These are phyloP conservation scores for Picochlorum sp. DNA, from an alignment of 139 green algal genomes.

Conservation along the genomic window DNA sequence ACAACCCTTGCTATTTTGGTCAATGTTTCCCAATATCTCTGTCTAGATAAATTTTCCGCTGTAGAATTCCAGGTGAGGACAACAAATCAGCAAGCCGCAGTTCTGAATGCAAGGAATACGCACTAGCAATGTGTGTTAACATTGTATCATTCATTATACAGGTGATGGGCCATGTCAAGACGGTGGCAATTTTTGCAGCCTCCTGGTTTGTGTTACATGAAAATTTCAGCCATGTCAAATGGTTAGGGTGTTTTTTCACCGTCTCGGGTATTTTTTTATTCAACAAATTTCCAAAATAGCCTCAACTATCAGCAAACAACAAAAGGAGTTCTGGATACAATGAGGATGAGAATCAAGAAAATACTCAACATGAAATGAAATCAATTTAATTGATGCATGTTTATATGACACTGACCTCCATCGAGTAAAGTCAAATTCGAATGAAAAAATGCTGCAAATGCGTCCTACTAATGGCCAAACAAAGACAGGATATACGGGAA, in stretches of 20 bases:
- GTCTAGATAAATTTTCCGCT: conserved; percentile 83
- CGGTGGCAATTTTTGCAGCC: neutral
- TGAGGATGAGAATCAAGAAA: too few relatives aligned
- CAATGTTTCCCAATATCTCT: conserved; percentile 90
- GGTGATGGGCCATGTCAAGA: neutral
- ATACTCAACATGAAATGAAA: too few relatives aligned
- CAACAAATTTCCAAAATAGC: neutral
- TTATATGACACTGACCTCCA: too few relatives aligned
- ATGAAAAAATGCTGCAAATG: too few relatives aligned
- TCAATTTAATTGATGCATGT: too few relatives aligned
- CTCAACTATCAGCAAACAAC: neutral
- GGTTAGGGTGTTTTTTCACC: neutral
- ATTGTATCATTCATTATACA: neutral
- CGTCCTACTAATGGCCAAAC: too few relatives aligned
- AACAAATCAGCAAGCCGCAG: neutral
- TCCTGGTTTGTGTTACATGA: neutral
- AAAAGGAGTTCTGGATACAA: neutral
- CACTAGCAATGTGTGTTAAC: neutral
- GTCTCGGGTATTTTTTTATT: neutral
- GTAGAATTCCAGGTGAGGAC: conserved; percentile 74
- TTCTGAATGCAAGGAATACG: neutral
- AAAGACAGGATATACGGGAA: too few relatives aligned
- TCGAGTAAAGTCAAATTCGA: too few relatives aligned
- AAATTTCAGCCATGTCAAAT: neutral
- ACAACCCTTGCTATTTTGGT: conserved; percentile 69